Evolutionary conservation across 257 asterid genomes (phyloP), one percentile per base, ranked within the genome.

Genomic region (Capsicum pubescens): DNA sequence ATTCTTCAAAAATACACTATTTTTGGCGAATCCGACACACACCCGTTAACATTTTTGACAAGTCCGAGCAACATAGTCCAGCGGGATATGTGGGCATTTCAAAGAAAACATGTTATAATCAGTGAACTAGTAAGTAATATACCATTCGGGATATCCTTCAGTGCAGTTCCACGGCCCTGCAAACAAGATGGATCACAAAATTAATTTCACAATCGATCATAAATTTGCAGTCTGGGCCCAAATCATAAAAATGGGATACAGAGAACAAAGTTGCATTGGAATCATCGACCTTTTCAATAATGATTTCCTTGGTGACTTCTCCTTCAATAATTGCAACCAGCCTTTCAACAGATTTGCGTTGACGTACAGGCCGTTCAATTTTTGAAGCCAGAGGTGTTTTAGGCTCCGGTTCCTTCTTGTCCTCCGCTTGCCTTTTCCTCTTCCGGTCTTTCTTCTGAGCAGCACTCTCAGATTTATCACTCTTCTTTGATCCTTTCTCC

Each of bases 131-230:
- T 7, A 19, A 83, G 74, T 71, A 77, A 32, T 32, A 80, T 93
- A 97, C 99, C 98, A 87, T 97, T 95, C 44, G 97, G 98, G 35
- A 97, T 95, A 86, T 95, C 98, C 89, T 95, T 95, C 76, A 97
- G 89, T 9, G 97, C 94, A 88, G 94, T 93, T 90, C 99, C 99
- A 88, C 90, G 94, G 61, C 99, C 99, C 98, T 97, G 94, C 76
- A 90, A 79, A 74, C 64, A 80, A 44, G 60, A 48, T 50, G 83
- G 48, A 58, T 46, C 57, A 74, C 8, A 72, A 82, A 68, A 15
- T 82, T 12, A 64, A 66, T 57, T 83, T 61, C 66, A 19, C 56
- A 70, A 26, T 15, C 32, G 48, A 50, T 57, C 44, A 54, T 54
- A 15, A 60, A 58, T 59, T 44, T 52, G 48, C 60, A 13, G 48